Conservation (phyloP, 179 eudicot genomes). For the Silene coronaria region DNA sequence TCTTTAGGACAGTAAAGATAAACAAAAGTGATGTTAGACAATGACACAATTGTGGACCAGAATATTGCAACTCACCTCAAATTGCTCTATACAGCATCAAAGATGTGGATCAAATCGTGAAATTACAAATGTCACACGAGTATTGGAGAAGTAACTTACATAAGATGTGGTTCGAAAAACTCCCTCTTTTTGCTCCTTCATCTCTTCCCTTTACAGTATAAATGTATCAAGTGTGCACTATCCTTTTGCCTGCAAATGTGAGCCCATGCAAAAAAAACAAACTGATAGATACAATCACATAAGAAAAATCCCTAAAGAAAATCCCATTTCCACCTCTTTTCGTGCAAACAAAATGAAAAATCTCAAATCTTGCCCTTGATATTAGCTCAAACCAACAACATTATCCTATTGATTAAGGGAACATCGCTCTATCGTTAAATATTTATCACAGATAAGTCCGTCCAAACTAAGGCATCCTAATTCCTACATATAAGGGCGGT, state of each 20-base stretch:
- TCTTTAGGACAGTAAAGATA: not conserved
- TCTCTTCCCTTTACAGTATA: not conserved
- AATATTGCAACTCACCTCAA: slow-evolving; percentile 11
- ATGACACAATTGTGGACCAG: not conserved
- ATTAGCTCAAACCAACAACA: slow-evolving; percentile 21
- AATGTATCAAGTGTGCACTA: not conserved
- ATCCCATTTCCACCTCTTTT: not conserved
- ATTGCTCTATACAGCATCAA: slow-evolving; percentile 15
- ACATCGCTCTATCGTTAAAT: too few species aligned
- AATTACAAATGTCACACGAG: slow-evolving; percentile 21
- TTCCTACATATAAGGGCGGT: not conserved
- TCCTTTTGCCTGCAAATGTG: slow-evolving; percentile 12
- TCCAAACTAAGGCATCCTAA: slow-evolving; percentile 1
- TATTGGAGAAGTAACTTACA: slow-evolving; percentile 21
- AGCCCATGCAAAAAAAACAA: slow-evolving; percentile 26
- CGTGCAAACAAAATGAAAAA: not conserved
- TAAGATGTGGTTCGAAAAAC: slow-evolving; percentile 5
- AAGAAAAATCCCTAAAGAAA: not conserved
- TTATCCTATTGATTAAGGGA: not conserved
- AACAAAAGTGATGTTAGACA: not conserved
- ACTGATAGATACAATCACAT: slow-evolving; percentile 13
- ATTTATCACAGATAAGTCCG: slow-evolving; percentile 1
- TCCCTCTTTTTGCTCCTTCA: not conserved
- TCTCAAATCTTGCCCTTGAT: not conserved
- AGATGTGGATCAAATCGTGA: slow-evolving; percentile 3